phyloP scores from a whole-genome alignment of 345 rosid genomes.

The Acer negundo region DNA sequence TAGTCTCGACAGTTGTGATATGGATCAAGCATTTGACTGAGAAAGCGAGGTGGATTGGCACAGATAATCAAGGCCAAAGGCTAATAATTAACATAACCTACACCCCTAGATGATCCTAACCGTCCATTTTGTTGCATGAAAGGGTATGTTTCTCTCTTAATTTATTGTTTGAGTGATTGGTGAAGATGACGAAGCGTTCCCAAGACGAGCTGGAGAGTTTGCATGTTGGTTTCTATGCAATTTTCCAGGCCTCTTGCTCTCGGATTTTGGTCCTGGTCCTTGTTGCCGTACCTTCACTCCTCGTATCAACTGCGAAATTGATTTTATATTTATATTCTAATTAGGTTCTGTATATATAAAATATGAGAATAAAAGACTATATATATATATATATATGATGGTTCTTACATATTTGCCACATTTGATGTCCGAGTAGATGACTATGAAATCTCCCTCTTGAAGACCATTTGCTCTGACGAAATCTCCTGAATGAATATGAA shows the following conservation, averaged over 20 bases:
- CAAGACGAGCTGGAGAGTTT: conserved; percentile 39
- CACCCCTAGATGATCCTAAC: conserved; percentile 15
- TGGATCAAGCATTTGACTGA: conserved; percentile 2
- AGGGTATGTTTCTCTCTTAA: conserved; percentile 16
- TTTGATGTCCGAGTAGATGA: conserved; percentile 87
- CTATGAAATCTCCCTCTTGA: conserved; percentile 99
- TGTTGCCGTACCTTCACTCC: conserved; percentile 96
- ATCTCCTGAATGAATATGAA: conserved; percentile 54
- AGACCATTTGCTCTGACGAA: conserved; percentile 94
- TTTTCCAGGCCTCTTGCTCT: conserved; percentile 67
- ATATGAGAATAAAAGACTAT: neutral
- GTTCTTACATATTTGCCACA: conserved; percentile 90
- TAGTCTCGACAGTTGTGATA: conserved; percentile 19
- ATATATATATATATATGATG: neutral
- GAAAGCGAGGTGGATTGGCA: too few species aligned
- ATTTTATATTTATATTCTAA: neutral
- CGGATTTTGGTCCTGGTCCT: conserved; percentile 45
- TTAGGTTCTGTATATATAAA: neutral
- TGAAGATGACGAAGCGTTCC: conserved; percentile 29
- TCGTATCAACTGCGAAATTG: conserved; percentile 64
- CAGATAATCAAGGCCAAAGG: conserved; percentile 12
- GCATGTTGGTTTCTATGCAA: conserved; percentile 53
- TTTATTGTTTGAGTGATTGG: conserved; percentile 28
- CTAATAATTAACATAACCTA: neutral
- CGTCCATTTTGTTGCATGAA: conserved; percentile 51